These are phyloP conservation scores for Phytophthora ohioensis DNA, from an alignment of 352 stramenopile genomes.

Conservation along the genomic window DNA sequence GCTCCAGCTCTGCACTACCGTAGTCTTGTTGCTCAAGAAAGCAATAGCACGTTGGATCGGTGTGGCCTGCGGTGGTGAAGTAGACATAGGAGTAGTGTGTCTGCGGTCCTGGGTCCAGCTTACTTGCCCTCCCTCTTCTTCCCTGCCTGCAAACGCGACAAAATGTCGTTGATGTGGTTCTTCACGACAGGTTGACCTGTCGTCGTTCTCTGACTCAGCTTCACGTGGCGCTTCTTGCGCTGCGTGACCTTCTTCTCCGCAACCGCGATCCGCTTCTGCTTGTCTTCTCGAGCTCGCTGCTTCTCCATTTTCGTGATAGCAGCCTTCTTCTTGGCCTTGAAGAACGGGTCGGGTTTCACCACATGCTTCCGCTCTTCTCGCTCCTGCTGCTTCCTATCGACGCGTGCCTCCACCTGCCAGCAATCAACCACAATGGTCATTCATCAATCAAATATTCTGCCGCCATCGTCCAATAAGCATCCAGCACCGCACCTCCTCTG, in stretches of 20 bases:
- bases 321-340: constrained; percentile 86
- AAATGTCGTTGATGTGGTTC: constrained; percentile 88
- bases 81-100: constrained; percentile 2
- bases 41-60: not conserved
- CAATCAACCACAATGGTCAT: constrained; percentile 3
- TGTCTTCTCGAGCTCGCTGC: constrained; percentile 50
- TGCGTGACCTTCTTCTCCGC: constrained; percentile 79
- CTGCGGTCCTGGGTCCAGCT: constrained; percentile 2
- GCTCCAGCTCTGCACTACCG: constrained; percentile 1
- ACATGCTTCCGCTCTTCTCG: constrained; percentile 28
- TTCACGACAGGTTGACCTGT: constrained; percentile 86
- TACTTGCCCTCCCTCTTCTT: constrained; percentile 49
- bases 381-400: constrained; percentile 29
- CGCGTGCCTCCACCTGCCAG: constrained; percentile 34
- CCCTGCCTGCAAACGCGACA: constrained; percentile 72
- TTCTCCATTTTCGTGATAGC: constrained; percentile 62
- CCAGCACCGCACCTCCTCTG: constrained; percentile 25
- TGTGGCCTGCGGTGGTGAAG: not conserved
- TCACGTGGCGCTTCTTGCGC: constrained; percentile 90
- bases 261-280: constrained; percentile 57
- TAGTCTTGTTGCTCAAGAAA: not conserved
- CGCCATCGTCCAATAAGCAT: constrained; percentile 2
- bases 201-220: constrained; percentile 80
- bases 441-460: constrained; percentile 1
- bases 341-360: constrained; percentile 81